Percentiles rank a stretch among this genome's conserved stretches.
Evolutionary conservation across 2,329 filamentous ascomycete species (phyloP).

Genomic region (Trichoderma asperellum): DNA sequence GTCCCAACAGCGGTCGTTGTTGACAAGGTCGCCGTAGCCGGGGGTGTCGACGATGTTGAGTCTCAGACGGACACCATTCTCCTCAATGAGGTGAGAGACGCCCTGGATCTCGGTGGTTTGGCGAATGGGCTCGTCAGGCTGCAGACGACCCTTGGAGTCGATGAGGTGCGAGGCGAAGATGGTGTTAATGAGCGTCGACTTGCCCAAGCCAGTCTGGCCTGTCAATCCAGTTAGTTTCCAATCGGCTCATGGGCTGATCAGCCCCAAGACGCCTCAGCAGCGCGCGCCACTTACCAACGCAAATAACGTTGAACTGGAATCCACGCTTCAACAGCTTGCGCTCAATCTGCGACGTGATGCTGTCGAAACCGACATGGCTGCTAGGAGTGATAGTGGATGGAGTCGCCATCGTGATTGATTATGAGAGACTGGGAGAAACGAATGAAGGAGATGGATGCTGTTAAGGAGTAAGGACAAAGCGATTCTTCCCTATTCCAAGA

Average conservation of each 20-base stretch:
- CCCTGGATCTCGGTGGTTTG: conserved; percentile 98
- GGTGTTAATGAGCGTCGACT: conserved; percentile 99
- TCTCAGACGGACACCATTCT: conserved; percentile 95
- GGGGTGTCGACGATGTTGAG: conserved; percentile 99
- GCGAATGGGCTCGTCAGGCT: conserved; percentile 90
- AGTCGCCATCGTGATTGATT: conserved; percentile 53
- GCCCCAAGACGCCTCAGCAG: neutral
- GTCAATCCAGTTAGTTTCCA: conserved; percentile 32
- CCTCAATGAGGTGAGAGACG: conserved; percentile 98
- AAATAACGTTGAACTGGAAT: conserved; percentile 99
- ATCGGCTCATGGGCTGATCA: neutral
- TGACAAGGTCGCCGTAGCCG: conserved; percentile 97
- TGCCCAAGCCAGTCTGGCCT: conserved; percentile 98
- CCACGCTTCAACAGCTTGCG: conserved; percentile 99
- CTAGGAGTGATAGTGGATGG: conserved; percentile 81
- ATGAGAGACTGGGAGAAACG: conserved; percentile 3
- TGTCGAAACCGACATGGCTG: conserved; percentile 99
- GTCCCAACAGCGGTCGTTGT: conserved; percentile 99
- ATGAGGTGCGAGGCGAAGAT: conserved; percentile 99
- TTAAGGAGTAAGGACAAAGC: conserved; percentile 38
- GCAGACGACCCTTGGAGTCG: conserved; percentile 94
- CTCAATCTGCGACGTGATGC: conserved; percentile 99
- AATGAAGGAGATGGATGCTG: conserved; percentile 24
- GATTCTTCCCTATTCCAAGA: conserved; percentile 43
- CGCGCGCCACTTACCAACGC: conserved; percentile 76